A percentile compares a stretch with the other conserved stretches of the same genome.
phyloP scores from a whole-genome alignment of 768 basidiomycete species.

The Leccinum obscurum region DNA sequence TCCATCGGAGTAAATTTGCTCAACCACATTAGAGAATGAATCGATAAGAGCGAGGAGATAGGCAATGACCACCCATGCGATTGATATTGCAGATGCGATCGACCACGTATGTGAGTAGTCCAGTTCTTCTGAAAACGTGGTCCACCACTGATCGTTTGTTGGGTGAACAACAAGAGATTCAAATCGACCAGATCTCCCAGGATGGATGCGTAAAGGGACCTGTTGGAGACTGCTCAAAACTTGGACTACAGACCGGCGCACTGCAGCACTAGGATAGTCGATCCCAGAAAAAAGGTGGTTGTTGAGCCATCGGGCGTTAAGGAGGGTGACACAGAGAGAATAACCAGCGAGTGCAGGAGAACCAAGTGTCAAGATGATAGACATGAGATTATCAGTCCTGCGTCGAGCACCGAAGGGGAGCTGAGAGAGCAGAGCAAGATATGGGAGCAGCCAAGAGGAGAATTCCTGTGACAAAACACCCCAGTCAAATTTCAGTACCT shows the following conservation, averaged over 20 bases:
- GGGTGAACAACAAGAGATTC: slow-evolving; percentile 44
- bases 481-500: slow-evolving; percentile 10
- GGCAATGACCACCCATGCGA: slow-evolving; percentile 46
- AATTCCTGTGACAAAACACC: slow-evolving; percentile 35
- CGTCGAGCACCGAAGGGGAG: slow-evolving; percentile 46
- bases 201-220: slow-evolving; percentile 36
- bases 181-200: slow-evolving; percentile 29
- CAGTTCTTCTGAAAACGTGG: slow-evolving; percentile 31
- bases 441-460: slow-evolving; percentile 48
- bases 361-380: slow-evolving; percentile 45
- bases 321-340: slow-evolving; percentile 42
- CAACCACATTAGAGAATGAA: slow-evolving; percentile 16
- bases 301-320: slow-evolving; percentile 46
- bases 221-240: slow-evolving; percentile 45
- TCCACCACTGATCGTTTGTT: slow-evolving; percentile 46
- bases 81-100: slow-evolving; percentile 38
- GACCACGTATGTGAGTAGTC: slow-evolving; percentile 43
- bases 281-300: slow-evolving; percentile 31
- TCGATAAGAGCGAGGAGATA: slow-evolving; percentile 29
- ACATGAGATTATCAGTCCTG: slow-evolving; percentile 41
- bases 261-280: slow-evolving; percentile 22
- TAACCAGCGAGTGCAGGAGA: slow-evolving; percentile 47
- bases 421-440: slow-evolving; percentile 48
- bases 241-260: slow-evolving; percentile 27
- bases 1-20: slow-evolving; percentile 33